A percentile compares a stretch with the other conserved stretches of the same genome.
Conservation (phyloP, 202 grass and related monocot species). For the Dendrocalamus latiflorus region DNA sequence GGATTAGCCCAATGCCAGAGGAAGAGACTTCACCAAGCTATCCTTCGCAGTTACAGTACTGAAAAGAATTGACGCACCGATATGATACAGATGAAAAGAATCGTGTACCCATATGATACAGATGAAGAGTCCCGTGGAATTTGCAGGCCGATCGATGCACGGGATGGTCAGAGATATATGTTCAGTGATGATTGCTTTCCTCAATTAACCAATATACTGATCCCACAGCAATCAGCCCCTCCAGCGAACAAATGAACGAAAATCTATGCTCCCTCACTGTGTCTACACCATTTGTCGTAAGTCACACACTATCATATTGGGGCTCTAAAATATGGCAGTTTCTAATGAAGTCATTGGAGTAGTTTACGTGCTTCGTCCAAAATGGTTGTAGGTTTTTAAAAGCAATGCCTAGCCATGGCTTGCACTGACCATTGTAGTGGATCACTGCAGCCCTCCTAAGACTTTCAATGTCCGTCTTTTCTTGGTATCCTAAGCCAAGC, state of each 20-base stretch:
- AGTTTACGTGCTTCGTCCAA: constrained; percentile 88
- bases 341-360: constrained; percentile 81
- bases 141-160: constrained; percentile 23
- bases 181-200: constrained; percentile 26
- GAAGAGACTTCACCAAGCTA: constrained; percentile 27
- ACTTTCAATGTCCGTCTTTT: constrained; percentile 62
- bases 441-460: constrained; percentile 71
- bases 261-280: background rate
- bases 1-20: constrained; percentile 26
- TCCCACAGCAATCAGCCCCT: constrained; percentile 12
- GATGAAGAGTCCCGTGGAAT: constrained; percentile 33
- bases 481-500: constrained; percentile 97
- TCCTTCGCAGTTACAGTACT: constrained; percentile 23
- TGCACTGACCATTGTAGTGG: constrained; percentile 96
- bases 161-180: constrained; percentile 23
- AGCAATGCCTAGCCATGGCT: constrained; percentile 93
- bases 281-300: constrained; percentile 16
- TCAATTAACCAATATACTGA: constrained; percentile 22
- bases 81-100: constrained; percentile 80
- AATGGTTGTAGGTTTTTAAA: constrained; percentile 85
- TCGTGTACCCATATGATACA: constrained; percentile 60
- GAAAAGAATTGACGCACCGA: constrained; percentile 51
- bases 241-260: constrained; percentile 23
- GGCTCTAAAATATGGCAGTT: constrained; percentile 85
- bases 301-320: constrained; percentile 34